A percentile compares a stretch with the other conserved stretches of the same genome.
These are phyloP conservation scores for Dictyostelium purpureum DNA, from an alignment of 78 protist species.

Conservation along the genomic window DNA sequence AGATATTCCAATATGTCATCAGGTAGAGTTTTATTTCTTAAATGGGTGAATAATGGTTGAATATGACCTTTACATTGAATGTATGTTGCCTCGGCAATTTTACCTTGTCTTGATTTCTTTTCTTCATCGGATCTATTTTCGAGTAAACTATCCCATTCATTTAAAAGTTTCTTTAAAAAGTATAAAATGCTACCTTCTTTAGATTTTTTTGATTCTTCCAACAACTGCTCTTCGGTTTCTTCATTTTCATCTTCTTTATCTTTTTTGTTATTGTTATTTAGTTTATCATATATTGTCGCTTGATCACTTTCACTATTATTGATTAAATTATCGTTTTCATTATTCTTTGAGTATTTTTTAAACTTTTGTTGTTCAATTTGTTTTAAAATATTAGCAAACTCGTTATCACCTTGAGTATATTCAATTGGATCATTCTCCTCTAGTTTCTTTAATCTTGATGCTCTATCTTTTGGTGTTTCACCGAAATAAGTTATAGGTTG, in stretches of 20 bases:
- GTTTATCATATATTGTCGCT: no score
- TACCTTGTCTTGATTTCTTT: slow-evolving; percentile 51
- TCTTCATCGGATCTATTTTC: slow-evolving; percentile 57
- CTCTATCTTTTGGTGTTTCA: slow-evolving; percentile 41
- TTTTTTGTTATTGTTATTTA: not conserved
- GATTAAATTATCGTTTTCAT: not conserved
- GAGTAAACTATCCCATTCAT: slow-evolving; percentile 59
- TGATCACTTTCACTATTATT: not conserved
- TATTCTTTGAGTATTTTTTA: not conserved
- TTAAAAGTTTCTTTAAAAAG: slow-evolving; percentile 15
- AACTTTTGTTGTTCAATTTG: slow-evolving; percentile 20
- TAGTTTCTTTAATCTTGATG: slow-evolving; percentile 37
- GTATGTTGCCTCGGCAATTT: slow-evolving; percentile 19
- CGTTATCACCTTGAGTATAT: slow-evolving; percentile 68
- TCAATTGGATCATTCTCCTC: slow-evolving; percentile 80
- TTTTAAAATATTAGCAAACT: slow-evolving; percentile 41
- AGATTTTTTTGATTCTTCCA: slow-evolving; percentile 18
- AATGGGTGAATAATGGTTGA: slow-evolving; percentile 79
- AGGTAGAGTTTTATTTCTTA: slow-evolving; percentile 13
- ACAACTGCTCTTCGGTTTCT: slow-evolving; percentile 9
- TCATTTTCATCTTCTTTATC: not conserved
- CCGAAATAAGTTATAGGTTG: slow-evolving; percentile 82
- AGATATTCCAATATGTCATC: slow-evolving; percentile 45
- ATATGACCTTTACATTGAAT: slow-evolving; percentile 70
- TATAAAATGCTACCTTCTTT: slow-evolving; percentile 46